Evolutionary conservation across 257 asterid species (phyloP), one percentile per base, ranked within the genome.

Genomic region (Lycium ferocissimum): DNA sequence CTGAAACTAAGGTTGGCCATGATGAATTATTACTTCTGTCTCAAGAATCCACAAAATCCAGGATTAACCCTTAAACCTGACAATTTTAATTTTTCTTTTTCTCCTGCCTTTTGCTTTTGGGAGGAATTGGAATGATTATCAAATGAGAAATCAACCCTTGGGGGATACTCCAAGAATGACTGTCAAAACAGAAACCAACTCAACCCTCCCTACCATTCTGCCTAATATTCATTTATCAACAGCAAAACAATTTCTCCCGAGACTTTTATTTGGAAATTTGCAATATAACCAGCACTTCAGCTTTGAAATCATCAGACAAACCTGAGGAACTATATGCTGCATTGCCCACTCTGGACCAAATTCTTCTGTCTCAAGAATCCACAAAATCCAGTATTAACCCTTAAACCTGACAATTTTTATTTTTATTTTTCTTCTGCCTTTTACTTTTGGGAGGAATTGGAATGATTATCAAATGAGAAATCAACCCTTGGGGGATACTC

Each of bases 311-410:
- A 11, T 61, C 13, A 49, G 51, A 51, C 87, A 83, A 81, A 91
- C 95, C 94, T 92, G 95, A 13, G 95, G 95, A 87, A 92, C 59
- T 71, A 92, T 90, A 84, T 92, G 95, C 78, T 92, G 93, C 90
- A 89, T 89, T 69, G 92, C 92, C 94, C 94, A 91, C 63, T 91
- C 91, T 5, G 91, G 94, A 82, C 94, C 92, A 85, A 91, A 88
- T 84, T 91, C 51, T 17, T n/a, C 9, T 9, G 67, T 62, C 38
- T 62, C 38, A 62, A 62, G 70, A 3, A 62, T 26, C 70, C 70
- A 20, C 38, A 62, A 62, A 61, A 62, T 22, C 70, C 37, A 62
- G 37, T 62, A 59, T 59, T 59, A 59, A 59, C 66, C 13, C 13
- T 59, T 59, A 11, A 59, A 59, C 66, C 33, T n/a, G 66, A 59